Evolutionary conservation across 768 basidiomycete species (phyloP).

Genomic region (Brasilioporus rufonigricans): DNA sequence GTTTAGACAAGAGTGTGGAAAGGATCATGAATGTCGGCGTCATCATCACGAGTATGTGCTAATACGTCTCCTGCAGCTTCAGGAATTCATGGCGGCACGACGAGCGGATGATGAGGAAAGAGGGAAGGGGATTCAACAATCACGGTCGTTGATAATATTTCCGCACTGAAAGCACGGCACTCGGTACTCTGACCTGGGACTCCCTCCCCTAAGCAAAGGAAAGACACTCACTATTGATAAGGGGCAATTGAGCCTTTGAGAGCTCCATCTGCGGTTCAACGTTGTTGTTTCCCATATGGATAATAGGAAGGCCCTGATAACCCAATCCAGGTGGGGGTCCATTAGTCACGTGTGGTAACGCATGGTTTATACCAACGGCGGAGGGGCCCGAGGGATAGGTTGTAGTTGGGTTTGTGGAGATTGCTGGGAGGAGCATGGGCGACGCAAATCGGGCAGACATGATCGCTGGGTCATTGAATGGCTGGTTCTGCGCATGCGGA

Average conservation of each 20-base stretch:
- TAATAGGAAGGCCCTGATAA: constrained; percentile 35
- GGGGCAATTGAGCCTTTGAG: constrained; percentile 18
- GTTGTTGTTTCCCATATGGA: constrained; percentile 20
- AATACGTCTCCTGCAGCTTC: constrained; percentile 25
- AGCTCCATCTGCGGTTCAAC: constrained; percentile 26
- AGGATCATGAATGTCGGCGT: constrained; percentile 17
- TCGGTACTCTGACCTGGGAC: constrained; percentile 79
- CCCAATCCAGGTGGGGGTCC: constrained; percentile 71
- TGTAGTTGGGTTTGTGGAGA: constrained; percentile 8
- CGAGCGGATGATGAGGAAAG: constrained; percentile 24
- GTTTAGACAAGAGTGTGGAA: constrained; percentile 4
- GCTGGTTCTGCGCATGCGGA: constrained; percentile 38
- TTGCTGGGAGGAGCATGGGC: constrained; percentile 28
- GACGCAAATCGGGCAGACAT: constrained; percentile 71
- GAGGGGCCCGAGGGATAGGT: constrained; percentile 14
- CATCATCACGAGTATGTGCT: constrained; percentile 23
- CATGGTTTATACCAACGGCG: constrained; percentile 12
- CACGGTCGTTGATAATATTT: constrained; percentile 72
- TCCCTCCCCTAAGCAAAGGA: constrained; percentile 70
- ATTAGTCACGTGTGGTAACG: constrained; percentile 32
- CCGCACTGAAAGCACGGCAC: constrained; percentile 89
- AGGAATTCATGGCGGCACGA: constrained; percentile 27
- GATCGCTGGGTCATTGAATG: constrained; percentile 75
- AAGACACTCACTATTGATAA: constrained; percentile 64
- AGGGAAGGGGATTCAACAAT: constrained; percentile 33